Evolutionary conservation across 176 grass and related monocot species (phyloP), one percentile per base, ranked within the genome.

Genomic region (Microstegium vimineum): DNA sequence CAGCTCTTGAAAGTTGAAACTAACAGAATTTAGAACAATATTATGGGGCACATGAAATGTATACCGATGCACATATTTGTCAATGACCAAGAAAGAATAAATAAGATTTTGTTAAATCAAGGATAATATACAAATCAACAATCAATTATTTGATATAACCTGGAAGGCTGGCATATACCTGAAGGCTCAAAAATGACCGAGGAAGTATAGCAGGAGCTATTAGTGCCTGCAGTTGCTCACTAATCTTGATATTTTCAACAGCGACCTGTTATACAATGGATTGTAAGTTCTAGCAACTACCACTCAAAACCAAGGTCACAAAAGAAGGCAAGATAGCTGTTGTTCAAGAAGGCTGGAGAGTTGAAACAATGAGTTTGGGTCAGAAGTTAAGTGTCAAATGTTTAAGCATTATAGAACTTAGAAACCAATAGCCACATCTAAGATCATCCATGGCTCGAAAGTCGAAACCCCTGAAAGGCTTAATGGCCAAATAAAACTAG

Each of bases 201-300:
- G 92, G 96, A 79, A 98, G 90, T 90, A 98, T 86, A 75, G 96
- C 90, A 81, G 89, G 92, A 86, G 96, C 96, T 88, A 98, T 93
- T 68, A 95, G 83, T 80, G 92, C 87, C 86, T 98, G 92, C 36
- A 98, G 67, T 75, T 95, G 82, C 78, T 95, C 93, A 23, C 93
- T 98, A 35, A 95, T 98, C 85, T 87, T 98, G 71, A 98, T 87
- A 80, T 93, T 93, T 82, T 93, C 84, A 17, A 98, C 36, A 69
- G 89, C 96, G 64, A 95, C 90, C 90, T 95, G 68, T 47, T 69
- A 80, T 76, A 68, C 2, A 54, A 67, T 60, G 16, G 26, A 78
- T 82, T 60, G 49, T 83, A 82, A 61, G 33, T 57, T 54, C 14
- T 79, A 45, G 23, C 7, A 35, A 70, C 2, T 22, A 51, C 26